phyloP scores from a whole-genome alignment of 495 filamentous ascomycete species.

The Pyronema domesticum region DNA sequence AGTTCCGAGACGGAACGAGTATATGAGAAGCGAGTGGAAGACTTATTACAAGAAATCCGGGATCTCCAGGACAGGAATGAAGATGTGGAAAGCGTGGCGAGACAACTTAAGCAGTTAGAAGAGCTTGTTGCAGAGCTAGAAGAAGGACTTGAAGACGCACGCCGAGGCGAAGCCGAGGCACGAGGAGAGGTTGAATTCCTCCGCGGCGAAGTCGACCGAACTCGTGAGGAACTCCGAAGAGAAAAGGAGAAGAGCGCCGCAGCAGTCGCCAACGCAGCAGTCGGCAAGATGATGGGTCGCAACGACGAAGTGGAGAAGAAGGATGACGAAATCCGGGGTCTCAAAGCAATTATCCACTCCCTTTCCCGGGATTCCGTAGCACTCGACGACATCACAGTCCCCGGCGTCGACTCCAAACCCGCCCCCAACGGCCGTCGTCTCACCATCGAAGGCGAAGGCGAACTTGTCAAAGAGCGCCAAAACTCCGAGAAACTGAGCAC shows the following conservation, averaged over 20 bases:
- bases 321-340: constrained; percentile 88
- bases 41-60: constrained; percentile 68
- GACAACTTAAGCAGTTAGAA: constrained; percentile 84
- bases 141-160: constrained; percentile 87
- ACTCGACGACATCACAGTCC: constrained; percentile 24
- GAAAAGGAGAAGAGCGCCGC: constrained; percentile 78
- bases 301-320: constrained; percentile 74
- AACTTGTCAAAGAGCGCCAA: constrained; percentile 40
- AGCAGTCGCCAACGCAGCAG: constrained; percentile 35
- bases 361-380: constrained; percentile 55
- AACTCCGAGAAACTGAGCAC: constrained; percentile 49
- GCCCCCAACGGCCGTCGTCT: not conserved
- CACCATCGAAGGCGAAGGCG: constrained; percentile 25
- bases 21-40: constrained; percentile 80
- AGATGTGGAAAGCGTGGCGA: constrained; percentile 78
- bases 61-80: constrained; percentile 65
- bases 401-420: not conserved
- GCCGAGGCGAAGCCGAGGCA: constrained; percentile 92
- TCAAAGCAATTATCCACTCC: constrained; percentile 96
- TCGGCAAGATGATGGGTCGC: constrained; percentile 30
- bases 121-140: constrained; percentile 92
- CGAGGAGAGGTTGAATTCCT: constrained; percentile 92
- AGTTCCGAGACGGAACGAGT: constrained; percentile 95
- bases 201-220: constrained; percentile 84
- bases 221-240: constrained; percentile 70